Evolutionary conservation across 352 stramenopile genomes (phyloP), one percentile per base, ranked within the genome.

Genomic region (Phytophthora brassicae): DNA sequence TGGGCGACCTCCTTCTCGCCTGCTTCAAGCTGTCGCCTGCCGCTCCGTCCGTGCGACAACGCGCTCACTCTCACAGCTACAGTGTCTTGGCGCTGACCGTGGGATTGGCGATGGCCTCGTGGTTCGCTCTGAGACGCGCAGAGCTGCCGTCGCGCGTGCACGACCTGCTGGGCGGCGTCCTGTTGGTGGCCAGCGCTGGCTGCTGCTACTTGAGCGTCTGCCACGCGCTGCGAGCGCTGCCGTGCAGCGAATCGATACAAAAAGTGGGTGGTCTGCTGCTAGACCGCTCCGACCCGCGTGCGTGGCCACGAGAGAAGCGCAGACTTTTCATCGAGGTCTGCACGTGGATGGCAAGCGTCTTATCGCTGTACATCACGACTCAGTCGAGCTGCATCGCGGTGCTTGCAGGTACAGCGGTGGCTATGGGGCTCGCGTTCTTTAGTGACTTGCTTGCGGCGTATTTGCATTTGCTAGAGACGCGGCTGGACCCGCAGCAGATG

Each of bases 271-370:
- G 71, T 17, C 54, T 88, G 43, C 61, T 92, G 31, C 56, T 89
- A 39, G 70, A 75, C 33, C 79, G 84, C 38, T 77, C 78, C 6
- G 79, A 76, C 45, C 79, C 74, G 38, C 61, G 80, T 16, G 69
- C 70, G 16, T 89, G 81, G 79, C 54, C 70, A 8, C 46, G 69
- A 41, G 81, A 90, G 44, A 75, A 74, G 41, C 53, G 79, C n/a
- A 69, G 81, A 19, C 65, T 87, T 31, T 76, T 92, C 23, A 47
- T 94, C 6, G 83, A 94, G 43, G 68, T 84, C 16, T 92, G 72
- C 52, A 87, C 75, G 11, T 94, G 83, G 83, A 81, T 90, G 51
- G 78, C 76, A 14, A 77, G 74, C 11, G 80, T 94, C 8, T 70
- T 83, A 68, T 88, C 75, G 46, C 81, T 85, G 50, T 94, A 91